Base-by-base conservation (phyloP, 805 yeast genomes). In the Pichia cephalocereana region DNA sequence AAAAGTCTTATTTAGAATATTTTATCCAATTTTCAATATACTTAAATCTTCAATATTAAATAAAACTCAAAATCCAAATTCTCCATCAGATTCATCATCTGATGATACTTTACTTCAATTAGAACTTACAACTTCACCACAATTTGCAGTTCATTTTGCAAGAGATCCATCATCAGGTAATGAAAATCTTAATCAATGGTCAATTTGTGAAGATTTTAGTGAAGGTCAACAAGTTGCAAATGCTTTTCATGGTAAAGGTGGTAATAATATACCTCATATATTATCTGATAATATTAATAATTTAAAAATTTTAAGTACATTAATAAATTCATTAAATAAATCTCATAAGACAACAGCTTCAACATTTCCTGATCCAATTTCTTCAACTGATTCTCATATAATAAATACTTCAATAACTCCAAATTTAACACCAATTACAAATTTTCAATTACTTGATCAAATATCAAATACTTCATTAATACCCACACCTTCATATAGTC, bases 141-240 rank as follows among this genome's bases (percentile, higher is more conserved):
- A 80, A 57, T 86, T 86, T 65, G 86, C 90, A 1, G 93, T 86
- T 1, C 82, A 81, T 57, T 85, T 84, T 61, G 68, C 80, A 49
- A 74, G 77, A 55, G 77, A 78, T 17, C 72, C 72, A 45, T 61
- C 59, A 7, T 60, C 69, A 8, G 68, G 68, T 2, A 72, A 72
- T 52, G 70, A 74, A 38, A 70, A 74, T 53, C 63, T 72, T 26
- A 82, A 82, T 60, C 85, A 80, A 56, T 83, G 90, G 90, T 80
- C 86, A 1, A 80, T 83, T 27, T 84, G 91, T 64, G 91, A 83
- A 49, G 95, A 86, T 64, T 86, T 86, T 55, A 80, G 87, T 50
- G 93, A 85, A 57, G 90, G 86, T 14, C 88, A 83, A 57, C 91
- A 85, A 60, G 93, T 86, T 7, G 79, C 78, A 47, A 75, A 73